Evolutionary conservation across 805 yeast species (phyloP).

Genomic region (Candida pseudofarinosa): DNA sequence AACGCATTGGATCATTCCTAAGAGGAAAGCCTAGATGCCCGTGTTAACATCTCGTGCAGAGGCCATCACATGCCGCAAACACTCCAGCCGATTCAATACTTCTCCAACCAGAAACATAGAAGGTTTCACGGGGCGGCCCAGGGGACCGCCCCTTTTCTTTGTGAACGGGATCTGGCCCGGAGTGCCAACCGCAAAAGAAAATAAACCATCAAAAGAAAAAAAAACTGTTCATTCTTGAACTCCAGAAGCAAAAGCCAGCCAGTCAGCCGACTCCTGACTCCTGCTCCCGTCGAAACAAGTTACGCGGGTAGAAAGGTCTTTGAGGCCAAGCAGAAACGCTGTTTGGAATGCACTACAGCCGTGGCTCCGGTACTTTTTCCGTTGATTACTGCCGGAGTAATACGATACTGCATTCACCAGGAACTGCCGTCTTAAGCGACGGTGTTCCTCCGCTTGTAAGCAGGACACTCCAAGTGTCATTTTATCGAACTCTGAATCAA

Average conservation of each 20-base stretch:
- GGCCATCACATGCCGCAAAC: background rate
- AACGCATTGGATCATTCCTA: constrained; percentile 9
- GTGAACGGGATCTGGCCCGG: no score
- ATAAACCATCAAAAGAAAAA: background rate
- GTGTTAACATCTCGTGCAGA: background rate
- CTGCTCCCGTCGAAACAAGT: no score
- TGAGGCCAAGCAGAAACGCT: no score
- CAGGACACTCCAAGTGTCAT: background rate
- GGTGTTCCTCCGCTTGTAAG: background rate
- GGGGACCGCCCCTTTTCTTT: background rate
- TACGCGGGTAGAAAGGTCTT: no score
- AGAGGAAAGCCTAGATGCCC: constrained; percentile 7
- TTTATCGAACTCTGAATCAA: background rate
- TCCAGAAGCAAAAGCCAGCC: no score
- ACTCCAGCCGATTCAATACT: background rate
- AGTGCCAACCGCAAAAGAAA: no score
- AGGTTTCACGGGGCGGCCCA: background rate
- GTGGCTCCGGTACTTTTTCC: background rate
- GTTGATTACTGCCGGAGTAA: background rate
- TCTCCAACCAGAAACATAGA: background rate
- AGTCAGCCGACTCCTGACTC: no score
- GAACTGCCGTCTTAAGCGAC: background rate
- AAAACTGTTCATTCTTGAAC: no score
- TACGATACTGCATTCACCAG: background rate
- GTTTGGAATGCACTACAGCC: background rate